These are phyloP conservation scores for Diplocarpon mali DNA, from an alignment of 2,329 filamentous ascomycete species.

Conservation along the genomic window DNA sequence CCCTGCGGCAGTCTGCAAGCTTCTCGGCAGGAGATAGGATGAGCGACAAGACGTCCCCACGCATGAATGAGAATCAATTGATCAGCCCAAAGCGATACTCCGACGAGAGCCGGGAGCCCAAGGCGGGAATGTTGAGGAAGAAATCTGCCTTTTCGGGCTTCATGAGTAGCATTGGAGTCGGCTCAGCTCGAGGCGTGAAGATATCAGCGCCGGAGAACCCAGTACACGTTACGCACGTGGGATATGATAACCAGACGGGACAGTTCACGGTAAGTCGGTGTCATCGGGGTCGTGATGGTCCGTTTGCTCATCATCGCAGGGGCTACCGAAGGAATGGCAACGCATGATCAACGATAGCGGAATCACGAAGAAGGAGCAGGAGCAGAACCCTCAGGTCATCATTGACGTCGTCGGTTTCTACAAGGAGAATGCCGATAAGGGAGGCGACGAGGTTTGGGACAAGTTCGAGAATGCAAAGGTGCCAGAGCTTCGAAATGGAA, in stretches of 20 bases:
- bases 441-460: conserved; percentile 74
- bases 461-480: conserved; percentile 86
- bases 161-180: conserved; percentile 68
- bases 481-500: conserved; percentile 36
- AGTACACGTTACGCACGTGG: conserved; percentile 94
- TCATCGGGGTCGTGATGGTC: conserved; percentile 4
- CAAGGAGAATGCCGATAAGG: conserved; percentile 78
- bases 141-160: conserved; percentile 84
- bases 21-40: conserved; percentile 44
- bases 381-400: conserved; percentile 90
- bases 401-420: conserved; percentile 95
- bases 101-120: conserved; percentile 60
- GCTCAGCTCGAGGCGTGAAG: conserved; percentile 78
- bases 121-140: conserved; percentile 56
- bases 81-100: conserved; percentile 62
- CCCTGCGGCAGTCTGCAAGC: conserved; percentile 54
- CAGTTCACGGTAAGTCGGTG: conserved; percentile 69
- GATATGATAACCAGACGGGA: conserved; percentile 90
- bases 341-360: conserved; percentile 89
- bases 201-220: conserved; percentile 98
- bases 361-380: conserved; percentile 90
- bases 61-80: conserved; percentile 34
- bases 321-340: conserved; percentile 96
- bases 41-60: conserved; percentile 35
- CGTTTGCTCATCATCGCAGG: conserved; percentile 40